Base-by-base conservation (phyloP, 2,329 filamentous ascomycete genomes). In the Coniochaeta sp. region DNA sequence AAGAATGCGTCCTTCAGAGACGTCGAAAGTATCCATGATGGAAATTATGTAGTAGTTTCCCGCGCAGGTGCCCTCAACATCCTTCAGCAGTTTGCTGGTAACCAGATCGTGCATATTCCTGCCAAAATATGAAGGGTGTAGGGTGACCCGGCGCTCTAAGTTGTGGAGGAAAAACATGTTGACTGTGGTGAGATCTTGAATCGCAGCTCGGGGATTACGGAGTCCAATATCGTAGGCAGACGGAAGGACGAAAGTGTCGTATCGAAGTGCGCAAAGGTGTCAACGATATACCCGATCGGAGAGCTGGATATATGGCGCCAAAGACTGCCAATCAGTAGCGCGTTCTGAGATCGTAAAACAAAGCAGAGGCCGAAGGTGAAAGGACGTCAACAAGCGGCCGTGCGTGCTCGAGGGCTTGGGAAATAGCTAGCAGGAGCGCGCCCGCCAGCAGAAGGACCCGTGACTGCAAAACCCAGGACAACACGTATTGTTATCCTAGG, bases 101-200 rank as follows among this genome's bases (percentile, higher is more conserved):
- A 99, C 90, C 68, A 96, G 88, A 67, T 96, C 89, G 69, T 93
- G 89, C 81, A 97, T 96, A 72, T 95, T 91, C 64, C 91, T 89
- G 61, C 93, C 93, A 73, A 99, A 98, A 79, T 96, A 99, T 14
- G 93, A 98, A 31, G 95, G 95, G 72, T 99, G 95, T 70, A 99
- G 85, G 67, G 91, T 93, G 70, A 98, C 93, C 71, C 91, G 89
- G 72, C 93, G 92, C 78, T 96, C 92, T 76, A 98, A 89, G 72
- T 96, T 93, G 77, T 96, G 91, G 66, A 99, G 90, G 80, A 99
- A 99, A 77, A 98, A 99, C 95, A 99, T 99, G 68, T 64, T 77
- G 75, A 64, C 52, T 52, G 31, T 28, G 11, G 47, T 17, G 14
- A 17, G 14, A n/a, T 52, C 4, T 52, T 24, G 47, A 14, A 3